These are phyloP conservation scores for Lobosporangium transversale DNA, from an alignment of 192 early-diverging fungal genomes.

Conservation along the genomic window DNA sequence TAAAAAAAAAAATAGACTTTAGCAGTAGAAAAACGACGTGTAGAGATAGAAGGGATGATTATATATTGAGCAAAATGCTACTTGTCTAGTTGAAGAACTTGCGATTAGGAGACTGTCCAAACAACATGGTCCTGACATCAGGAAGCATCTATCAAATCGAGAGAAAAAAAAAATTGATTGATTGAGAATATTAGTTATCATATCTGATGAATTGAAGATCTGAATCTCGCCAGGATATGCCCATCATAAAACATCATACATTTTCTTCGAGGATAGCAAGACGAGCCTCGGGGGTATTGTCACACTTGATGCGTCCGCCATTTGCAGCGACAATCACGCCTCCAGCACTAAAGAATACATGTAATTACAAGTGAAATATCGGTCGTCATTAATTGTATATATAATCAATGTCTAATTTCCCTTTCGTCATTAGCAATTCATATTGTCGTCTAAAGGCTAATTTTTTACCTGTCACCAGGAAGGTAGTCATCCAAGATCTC, in stretches of 20 bases:
- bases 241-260: slow-evolving; percentile 52
- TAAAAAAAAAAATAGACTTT: no score
- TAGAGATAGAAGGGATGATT: no score
- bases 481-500: slow-evolving; percentile 69
- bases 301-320: slow-evolving; percentile 82
- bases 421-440: no score
- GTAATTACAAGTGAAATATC: not conserved
- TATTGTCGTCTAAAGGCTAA: no score
- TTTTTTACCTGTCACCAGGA: slow-evolving; percentile 68
- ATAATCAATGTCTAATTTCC: no score
- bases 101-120: slow-evolving; percentile 90
- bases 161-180: slow-evolving; percentile 7
- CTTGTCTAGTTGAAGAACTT: slow-evolving; percentile 87
- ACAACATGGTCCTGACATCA: slow-evolving; percentile 88
- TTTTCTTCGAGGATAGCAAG: slow-evolving; percentile 83
- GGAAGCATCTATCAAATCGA: slow-evolving; percentile 83
- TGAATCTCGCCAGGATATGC: not conserved
- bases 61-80: no score
- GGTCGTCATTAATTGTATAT: no score
- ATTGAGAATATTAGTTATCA: no score
- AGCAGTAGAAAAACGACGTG: no score
- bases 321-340: slow-evolving; percentile 85
- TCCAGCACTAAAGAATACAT: slow-evolving; percentile 70
- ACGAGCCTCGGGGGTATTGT: slow-evolving; percentile 93
- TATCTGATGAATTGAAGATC: no score